Percentiles rank a stretch among this genome's conserved stretches.
Conservation (phyloP, 2,329 filamentous ascomycete species). For the Chaetomiaceae sp. region DNA sequence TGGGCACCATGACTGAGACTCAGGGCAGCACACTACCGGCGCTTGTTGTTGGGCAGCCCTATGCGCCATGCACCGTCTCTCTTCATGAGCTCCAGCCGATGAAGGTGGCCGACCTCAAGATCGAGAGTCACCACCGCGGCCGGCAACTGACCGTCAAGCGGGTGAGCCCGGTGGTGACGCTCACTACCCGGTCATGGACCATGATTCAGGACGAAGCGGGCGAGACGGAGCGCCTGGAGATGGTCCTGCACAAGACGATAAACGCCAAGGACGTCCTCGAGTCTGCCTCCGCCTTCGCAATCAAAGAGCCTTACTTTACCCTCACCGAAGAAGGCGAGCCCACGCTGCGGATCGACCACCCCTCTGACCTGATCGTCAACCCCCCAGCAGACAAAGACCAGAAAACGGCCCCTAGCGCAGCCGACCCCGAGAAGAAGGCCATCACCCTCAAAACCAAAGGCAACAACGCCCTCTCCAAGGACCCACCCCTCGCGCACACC, state of each 20-base stretch:
- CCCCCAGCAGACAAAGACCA: background rate
- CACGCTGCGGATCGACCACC: conserved; percentile 11
- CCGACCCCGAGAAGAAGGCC: background rate
- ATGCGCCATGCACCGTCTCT: background rate
- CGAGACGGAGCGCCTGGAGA: conserved; percentile 7
- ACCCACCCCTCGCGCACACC: background rate
- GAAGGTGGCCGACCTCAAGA: background rate
- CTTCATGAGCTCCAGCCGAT: background rate
- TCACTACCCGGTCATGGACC: conserved; percentile 1
- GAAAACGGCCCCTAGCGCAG: background rate
- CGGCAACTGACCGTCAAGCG: conserved; percentile 4
- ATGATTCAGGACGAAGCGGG: conserved; percentile 10
- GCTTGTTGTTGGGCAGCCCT: background rate
- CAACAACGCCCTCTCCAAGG: background rate
- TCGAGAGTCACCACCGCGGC: conserved; percentile 8
- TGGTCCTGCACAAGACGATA: background rate
- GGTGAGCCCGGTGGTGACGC: conserved; percentile 2
- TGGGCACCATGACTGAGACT: background rate
- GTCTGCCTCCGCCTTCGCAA: background rate
- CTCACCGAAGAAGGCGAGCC: conserved; percentile 9
- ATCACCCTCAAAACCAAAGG: background rate
- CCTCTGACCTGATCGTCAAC: background rate
- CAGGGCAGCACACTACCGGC: background rate
- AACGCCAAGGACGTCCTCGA: conserved; percentile 6
- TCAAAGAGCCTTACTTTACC: conserved; percentile 14